phyloP scores from a whole-genome alignment of 805 yeast species.

The Kodamaea sagamina region DNA sequence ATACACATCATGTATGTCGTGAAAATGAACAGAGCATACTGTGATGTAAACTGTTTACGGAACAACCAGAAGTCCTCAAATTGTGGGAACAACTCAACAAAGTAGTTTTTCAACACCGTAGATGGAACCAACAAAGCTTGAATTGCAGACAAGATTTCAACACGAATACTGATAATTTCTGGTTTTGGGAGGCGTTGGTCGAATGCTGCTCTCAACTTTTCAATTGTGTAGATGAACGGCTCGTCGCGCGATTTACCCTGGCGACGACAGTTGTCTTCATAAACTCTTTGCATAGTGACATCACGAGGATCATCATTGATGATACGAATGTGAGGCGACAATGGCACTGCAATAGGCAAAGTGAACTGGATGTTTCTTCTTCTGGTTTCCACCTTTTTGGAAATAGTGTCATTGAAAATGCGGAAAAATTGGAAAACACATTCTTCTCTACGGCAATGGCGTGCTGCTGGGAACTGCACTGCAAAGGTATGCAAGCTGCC shows the following conservation, averaged over 20 bases:
- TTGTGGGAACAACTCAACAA: conserved; percentile 63
- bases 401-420: conserved; percentile 77
- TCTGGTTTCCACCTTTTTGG: conserved; percentile 83
- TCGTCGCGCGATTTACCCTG: conserved; percentile 80
- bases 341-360: conserved; percentile 87
- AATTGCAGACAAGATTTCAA: conserved; percentile 88
- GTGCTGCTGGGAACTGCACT: conserved; percentile 95
- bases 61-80: conserved; percentile 97
- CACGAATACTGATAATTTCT: conserved; percentile 81
- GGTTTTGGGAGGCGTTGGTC: conserved; percentile 94
- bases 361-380: conserved; percentile 83
- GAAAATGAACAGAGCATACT: conserved; percentile 90
- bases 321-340: conserved; percentile 91
- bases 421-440: conserved; percentile 89
- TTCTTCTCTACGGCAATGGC: conserved; percentile 96
- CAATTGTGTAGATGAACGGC: conserved; percentile 82
- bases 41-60: conserved; percentile 91
- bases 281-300: conserved; percentile 75
- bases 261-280: conserved; percentile 81
- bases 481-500: conserved; percentile 92
- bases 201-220: conserved; percentile 86
- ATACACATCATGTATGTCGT: conserved; percentile 94
- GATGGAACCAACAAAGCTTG: conserved; percentile 86
- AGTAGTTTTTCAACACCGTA: conserved; percentile 77
- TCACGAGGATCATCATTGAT: conserved; percentile 80